Evolutionary conservation across 2,329 filamentous ascomycete genomes (phyloP), one percentile per base, ranked within the genome.

Genomic region (Dothistroma pini): DNA sequence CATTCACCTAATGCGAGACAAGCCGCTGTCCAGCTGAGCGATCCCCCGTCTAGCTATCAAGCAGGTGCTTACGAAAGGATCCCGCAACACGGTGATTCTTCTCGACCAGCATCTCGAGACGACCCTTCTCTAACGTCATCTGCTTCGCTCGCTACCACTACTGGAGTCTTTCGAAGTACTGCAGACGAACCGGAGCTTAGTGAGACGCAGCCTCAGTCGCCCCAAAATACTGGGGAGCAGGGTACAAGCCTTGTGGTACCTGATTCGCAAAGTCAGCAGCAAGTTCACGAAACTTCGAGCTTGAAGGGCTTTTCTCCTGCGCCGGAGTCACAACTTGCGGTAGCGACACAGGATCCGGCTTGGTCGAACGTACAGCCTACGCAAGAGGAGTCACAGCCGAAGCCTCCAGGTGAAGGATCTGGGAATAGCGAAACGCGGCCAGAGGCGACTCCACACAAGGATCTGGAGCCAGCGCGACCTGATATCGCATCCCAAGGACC

Each of bases 11-110:
- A 19, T 14, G 41, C 12, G n/a, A 44, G 14, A 4, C 8, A 7
- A 21, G 21, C 50, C 25, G 29, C 62, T 19, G 64, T 69, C 16
- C 65, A 67, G 29, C 38, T 60, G 9, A 64, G 67, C 4, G 60
- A 65, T 41, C 70, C 70, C 3, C 69, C 70, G 4, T 70, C 69
- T 3, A 73, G 71, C 60, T 72, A 63, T 54, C 50, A 50, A 3
- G 62, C 61, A 25, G 70, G 69, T 2, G 63, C 56, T 2, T 71
- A 71, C 54, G 59, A 70, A 57, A 62, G 49, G 44, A 58, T 68
- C 49, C 34, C 48, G 16, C 22, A 49, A 14, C 41, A 44, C 16
- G 14, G 41, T 14, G 29, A 31, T 12, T 51, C 48, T 29, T 51
- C 48, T 29, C 48, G 48, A 31, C 21, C 48, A 9, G 32, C 9